These are phyloP conservation scores for Solanum hybrid DNA, from an alignment of 305 asterid species.

Conservation along the genomic window DNA sequence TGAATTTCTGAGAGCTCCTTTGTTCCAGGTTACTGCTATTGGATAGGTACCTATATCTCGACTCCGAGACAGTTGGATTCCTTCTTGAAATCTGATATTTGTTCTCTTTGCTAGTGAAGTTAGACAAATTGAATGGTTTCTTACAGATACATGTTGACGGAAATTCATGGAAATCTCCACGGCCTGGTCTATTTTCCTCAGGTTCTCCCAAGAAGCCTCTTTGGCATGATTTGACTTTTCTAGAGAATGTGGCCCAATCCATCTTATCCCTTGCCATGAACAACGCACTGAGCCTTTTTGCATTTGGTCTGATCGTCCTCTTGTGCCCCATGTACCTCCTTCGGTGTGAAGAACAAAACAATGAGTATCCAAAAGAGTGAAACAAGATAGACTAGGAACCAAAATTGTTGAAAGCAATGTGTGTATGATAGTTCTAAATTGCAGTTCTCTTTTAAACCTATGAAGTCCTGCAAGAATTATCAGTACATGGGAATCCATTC, in stretches of 20 bases:
- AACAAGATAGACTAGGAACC: not conserved
- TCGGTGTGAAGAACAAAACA: not conserved
- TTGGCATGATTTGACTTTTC: slow-evolving; percentile 85
- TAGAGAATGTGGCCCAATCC: slow-evolving; percentile 73
- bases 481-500: not conserved
- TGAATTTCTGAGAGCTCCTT: slow-evolving; percentile 12
- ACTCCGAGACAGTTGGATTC: slow-evolving; percentile 25
- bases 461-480: not conserved
- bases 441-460: not conserved
- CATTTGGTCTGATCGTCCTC: slow-evolving; percentile 92
- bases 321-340: slow-evolving; percentile 98
- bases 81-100: slow-evolving; percentile 13
- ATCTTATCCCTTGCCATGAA: slow-evolving; percentile 52
- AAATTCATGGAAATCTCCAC: slow-evolving; percentile 91
- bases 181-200: slow-evolving; percentile 84
- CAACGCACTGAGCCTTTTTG: slow-evolving; percentile 80
- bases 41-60: slow-evolving; percentile 12
- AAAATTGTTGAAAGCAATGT: not conserved
- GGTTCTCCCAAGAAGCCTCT: slow-evolving; percentile 99
- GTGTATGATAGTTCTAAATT: not conserved
- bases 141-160: slow-evolving; percentile 86
- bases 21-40: slow-evolving; percentile 10
- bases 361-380: not conserved
- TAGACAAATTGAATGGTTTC: slow-evolving; percentile 40
- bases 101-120: slow-evolving; percentile 12